Conservation (phyloP, 2,329 filamentous ascomycete genomes). For the Talaromyces sp. region DNA sequence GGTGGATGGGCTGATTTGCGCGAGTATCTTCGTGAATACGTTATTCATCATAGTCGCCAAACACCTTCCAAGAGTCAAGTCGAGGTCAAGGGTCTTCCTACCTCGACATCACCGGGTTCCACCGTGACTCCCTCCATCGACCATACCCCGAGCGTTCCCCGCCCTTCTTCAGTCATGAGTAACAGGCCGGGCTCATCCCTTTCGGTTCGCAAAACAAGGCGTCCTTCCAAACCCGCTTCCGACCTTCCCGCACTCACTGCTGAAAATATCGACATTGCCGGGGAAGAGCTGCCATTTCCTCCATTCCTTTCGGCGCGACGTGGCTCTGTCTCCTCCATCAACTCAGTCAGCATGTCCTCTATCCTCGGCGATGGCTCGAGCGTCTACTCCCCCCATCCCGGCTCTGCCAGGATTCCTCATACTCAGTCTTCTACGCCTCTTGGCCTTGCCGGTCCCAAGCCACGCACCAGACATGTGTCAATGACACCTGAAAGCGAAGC, state of each 20-base stretch:
- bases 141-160: conserved; percentile 22
- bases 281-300: conserved; percentile 22
- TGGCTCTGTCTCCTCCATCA: conserved; percentile 33
- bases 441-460: conserved; percentile 41
- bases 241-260: conserved; percentile 20
- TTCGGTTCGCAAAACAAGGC: conserved; percentile 32
- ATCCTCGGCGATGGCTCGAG: conserved; percentile 20
- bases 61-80: conserved; percentile 51
- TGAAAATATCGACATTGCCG: conserved; percentile 22
- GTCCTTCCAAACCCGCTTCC: conserved; percentile 30
- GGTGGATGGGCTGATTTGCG: conserved; percentile 97
- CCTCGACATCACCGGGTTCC: conserved; percentile 25
- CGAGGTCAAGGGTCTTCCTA: conserved; percentile 48
- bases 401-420: conserved; percentile 16
- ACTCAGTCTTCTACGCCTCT: conserved; percentile 28
- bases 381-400: conserved; percentile 19
- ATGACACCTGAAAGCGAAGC: conserved; percentile 42
- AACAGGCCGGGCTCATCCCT: conserved; percentile 34
- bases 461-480: conserved; percentile 31
- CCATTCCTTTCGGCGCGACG: conserved; percentile 25
- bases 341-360: conserved; percentile 27
- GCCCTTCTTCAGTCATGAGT: conserved; percentile 31
- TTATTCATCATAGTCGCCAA: conserved; percentile 79
- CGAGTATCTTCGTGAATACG: conserved; percentile 91
- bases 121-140: conserved; percentile 19